Base-by-base conservation (phyloP, 495 filamentous ascomycete species). In the Annulohypoxylon stygium region DNA sequence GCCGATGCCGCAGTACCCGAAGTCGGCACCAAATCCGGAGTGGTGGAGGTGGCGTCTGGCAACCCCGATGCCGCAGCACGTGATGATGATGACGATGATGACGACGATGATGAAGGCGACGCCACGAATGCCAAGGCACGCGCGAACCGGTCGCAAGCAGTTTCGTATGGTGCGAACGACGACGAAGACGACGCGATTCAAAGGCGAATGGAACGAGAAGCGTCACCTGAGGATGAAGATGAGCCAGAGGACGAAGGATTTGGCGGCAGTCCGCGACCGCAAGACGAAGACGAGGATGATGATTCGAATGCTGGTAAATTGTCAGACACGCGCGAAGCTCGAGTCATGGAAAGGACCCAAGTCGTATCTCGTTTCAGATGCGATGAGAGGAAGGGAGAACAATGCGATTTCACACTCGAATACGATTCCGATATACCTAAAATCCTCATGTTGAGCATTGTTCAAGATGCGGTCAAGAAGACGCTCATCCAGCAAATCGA, bases 161-260 rank as follows among this genome's bases (percentile, higher is more conserved):
- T 95, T 7, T 93, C 92, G 11, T 99, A 98, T 77, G 97, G 92
- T 41, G 94, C 88, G 6, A 94, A 94, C 34, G 95, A 98, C 75
- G 95, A 97, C 34, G 97, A 93, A 5, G 96, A 99, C 78, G 89
- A 94, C 71, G 89, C 81, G 18, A 90, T 95, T 71, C 91, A 85
- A 81, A 83, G 78, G 61, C 80, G 85, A 62, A 81, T 88, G 58
- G 83, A 85, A 62, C 84, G 85, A 43, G 86, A 88, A 53, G 87
- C 83, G 2, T 86, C 86, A 10, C 81, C 80, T 18, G 86, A 84
- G 25, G 86, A 86, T 20, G 83, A 86, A 43, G 87, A 87, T 48
- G 83, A 84, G 26, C 80, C 83, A n/a, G 79, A 81, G 36, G 88
- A 90, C 73, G 88, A 90, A 76, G 89, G 84, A 3, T 82, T 89